Base-by-base conservation (phyloP, 495 filamentous ascomycete species). In the Lasiosphaeriaceae sp. region DNA sequence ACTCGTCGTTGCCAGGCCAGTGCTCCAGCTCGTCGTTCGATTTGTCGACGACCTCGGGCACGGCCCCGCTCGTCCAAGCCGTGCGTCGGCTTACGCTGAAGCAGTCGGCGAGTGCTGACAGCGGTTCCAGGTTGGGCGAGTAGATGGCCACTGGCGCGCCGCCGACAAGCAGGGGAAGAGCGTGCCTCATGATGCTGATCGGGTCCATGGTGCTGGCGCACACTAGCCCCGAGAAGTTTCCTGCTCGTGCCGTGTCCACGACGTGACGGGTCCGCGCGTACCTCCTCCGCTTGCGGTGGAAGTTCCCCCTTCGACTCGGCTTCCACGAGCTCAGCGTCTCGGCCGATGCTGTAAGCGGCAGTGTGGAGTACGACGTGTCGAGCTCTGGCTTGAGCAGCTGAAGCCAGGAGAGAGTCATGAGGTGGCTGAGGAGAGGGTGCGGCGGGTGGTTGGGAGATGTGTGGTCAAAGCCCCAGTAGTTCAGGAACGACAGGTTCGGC, bases 61-160 rank as follows among this genome's bases (percentile, higher is more conserved):
- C 70, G 11, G 52, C 66, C 0, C 73, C 66, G 56, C 68, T 67
- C 53, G 62, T 79, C 71, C 86, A 96, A 1, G 92, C 89, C 11
- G 86, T 84, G 39, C 88, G 82, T 11, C 91, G 80, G 5, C 81
- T 82, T 12, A 87, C 86, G 45, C 84, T 89, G 69, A 95, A 97
- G 44, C 83, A 80, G 63, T 98, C 94, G 35, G 86, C 81, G 11
- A 97, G 62, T 55, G 83, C 77, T 0, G 83, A 78, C 20, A 97
- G 75, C 1, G 90, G 83, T 66, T 97, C 93, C 23, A 93, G 76
- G 3, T 81, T 82, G 0, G 90, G 86, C 1, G 81, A 86, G 72
- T 93, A 97, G 24, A 96, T 81, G n/a, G 90, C 86, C 1, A 97
- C 84, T 9, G 87, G 83, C 0, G 90, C 91, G 21, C 87, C 91